Evolutionary conservation across 2,329 filamentous ascomycete genomes (phyloP).

Genomic region (Aspergillus latus): DNA sequence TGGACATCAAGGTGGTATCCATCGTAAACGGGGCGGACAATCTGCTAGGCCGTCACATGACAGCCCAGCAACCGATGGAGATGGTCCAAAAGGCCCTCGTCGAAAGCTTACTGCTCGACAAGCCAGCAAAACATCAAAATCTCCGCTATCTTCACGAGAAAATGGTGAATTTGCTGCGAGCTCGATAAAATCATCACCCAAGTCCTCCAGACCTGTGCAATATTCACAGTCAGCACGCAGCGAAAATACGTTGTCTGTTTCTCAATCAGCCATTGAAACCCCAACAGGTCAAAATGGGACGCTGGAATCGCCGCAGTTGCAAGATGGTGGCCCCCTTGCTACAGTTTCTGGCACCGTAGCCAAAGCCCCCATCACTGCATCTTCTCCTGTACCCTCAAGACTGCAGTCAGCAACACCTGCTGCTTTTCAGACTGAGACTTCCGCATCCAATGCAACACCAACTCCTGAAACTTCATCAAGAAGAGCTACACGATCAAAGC

Average conservation of each 20-base stretch:
- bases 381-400: background rate
- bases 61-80: too few relatives aligned
- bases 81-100: too few relatives aligned
- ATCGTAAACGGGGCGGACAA: too few relatives aligned
- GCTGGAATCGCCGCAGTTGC: background rate
- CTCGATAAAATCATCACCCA: too few relatives aligned
- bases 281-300: background rate
- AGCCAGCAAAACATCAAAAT: background rate
- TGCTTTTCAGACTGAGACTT: background rate
- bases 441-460: background rate
- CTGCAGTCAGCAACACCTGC: constrained; percentile 3
- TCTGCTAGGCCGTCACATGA: too few relatives aligned
- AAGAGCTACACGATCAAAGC: background rate
- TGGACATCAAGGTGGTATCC: background rate
- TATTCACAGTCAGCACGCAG: background rate
- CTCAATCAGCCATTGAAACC: background rate
- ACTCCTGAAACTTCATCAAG: background rate
- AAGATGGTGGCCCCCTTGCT: background rate
- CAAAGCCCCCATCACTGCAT: background rate
- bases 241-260: background rate
- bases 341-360: background rate
- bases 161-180: too few relatives aligned
- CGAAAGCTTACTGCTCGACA: too few relatives aligned
- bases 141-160: background rate
- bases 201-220: too few relatives aligned